phyloP scores from a whole-genome alignment of 2,329 filamentous ascomycete genomes.

The Metarhizium robertsii region DNA sequence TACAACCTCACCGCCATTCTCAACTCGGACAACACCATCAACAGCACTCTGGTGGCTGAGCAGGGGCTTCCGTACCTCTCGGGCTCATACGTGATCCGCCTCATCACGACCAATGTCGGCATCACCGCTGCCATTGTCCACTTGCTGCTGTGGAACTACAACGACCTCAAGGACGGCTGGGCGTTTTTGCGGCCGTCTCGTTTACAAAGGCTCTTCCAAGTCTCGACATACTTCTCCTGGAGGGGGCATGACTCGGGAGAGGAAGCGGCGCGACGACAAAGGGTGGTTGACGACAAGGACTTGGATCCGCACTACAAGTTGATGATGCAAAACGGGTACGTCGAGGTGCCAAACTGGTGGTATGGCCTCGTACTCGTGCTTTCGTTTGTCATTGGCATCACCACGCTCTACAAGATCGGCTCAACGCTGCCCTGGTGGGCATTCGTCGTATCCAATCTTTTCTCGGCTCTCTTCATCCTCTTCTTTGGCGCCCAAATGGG shows the following conservation, averaged over 20 bases:
- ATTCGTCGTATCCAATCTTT: conserved; percentile 27
- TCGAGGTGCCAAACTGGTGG: conserved; percentile 33
- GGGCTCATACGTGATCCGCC: conserved; percentile 26
- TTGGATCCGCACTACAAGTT: conserved; percentile 28
- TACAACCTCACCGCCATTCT: conserved; percentile 36
- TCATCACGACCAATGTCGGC: conserved; percentile 35
- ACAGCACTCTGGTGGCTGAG: conserved; percentile 18
- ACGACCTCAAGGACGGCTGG: conserved; percentile 13
- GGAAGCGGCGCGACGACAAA: neutral
- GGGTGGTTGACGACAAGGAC: neutral
- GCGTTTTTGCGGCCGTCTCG: conserved; percentile 4
- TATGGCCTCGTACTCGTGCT: conserved; percentile 22
- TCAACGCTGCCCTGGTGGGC: conserved; percentile 26
- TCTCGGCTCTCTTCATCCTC: conserved; percentile 26
- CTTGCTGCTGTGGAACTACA: conserved; percentile 14
- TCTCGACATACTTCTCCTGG: conserved; percentile 3
- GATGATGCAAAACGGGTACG: conserved; percentile 27
- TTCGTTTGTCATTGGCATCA: conserved; percentile 23
- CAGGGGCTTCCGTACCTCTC: conserved; percentile 33
- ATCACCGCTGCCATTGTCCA: conserved; percentile 33
- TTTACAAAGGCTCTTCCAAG: neutral
- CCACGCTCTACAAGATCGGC: conserved; percentile 22
- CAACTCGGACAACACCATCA: conserved; percentile 16
- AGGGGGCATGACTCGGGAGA: neutral
- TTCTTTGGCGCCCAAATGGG: conserved; percentile 30